These are phyloP conservation scores for Funneliformis mosseae DNA, from an alignment of 192 early-diverging fungal genomes.

Conservation along the genomic window DNA sequence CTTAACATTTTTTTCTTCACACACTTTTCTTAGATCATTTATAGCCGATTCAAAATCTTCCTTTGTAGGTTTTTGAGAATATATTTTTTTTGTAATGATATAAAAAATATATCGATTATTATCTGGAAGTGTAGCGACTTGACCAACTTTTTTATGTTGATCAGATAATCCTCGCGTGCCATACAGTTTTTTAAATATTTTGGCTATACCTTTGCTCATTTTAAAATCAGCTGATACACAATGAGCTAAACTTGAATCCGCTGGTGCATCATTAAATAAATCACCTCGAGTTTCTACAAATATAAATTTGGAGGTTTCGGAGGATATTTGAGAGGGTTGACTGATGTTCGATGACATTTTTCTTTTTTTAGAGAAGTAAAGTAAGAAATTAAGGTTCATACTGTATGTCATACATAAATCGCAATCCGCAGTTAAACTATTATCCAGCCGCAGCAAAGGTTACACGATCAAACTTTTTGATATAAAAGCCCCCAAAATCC, in stretches of 20 bases:
- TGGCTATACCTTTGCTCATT: conserved; percentile 39
- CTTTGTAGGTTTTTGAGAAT: conserved; percentile 32
- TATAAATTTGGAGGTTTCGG: conserved; percentile 13
- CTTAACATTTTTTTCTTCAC: conserved; percentile 35
- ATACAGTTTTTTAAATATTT: conserved; percentile 36
- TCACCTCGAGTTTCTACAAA: conserved; percentile 40
- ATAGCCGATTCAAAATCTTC: conserved; percentile 33
- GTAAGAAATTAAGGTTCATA: too few relatives aligned
- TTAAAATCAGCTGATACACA: conserved; percentile 38
- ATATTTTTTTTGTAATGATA: conserved; percentile 37
- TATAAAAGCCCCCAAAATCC: too few relatives aligned
- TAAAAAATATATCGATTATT: conserved; percentile 40
- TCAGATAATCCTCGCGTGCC: conserved; percentile 28
- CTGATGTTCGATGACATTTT: too few relatives aligned
- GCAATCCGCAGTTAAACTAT: too few relatives aligned
- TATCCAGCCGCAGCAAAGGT: too few relatives aligned
- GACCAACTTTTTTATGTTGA: conserved; percentile 36
- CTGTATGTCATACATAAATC: too few relatives aligned
- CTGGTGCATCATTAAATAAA: conserved; percentile 30
- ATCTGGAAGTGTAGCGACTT: conserved; percentile 34
- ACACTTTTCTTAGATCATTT: conserved; percentile 28
- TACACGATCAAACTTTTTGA: too few relatives aligned
- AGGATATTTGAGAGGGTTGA: neutral
- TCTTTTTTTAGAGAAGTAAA: too few relatives aligned
- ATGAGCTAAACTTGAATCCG: conserved; percentile 32